Conservation (phyloP, 2,329 filamentous ascomycete genomes). For the Apiospora malaysiana region DNA sequence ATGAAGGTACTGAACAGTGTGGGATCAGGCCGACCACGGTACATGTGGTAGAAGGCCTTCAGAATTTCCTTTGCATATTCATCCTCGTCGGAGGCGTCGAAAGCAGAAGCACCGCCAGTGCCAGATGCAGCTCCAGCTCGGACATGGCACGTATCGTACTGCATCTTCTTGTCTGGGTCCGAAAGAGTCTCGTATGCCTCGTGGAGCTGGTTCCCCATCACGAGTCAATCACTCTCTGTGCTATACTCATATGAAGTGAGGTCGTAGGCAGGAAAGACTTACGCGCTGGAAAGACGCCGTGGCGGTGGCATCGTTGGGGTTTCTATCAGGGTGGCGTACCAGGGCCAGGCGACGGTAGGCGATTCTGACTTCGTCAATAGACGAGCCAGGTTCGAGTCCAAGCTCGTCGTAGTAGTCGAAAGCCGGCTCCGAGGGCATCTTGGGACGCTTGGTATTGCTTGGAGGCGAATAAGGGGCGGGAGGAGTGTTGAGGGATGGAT, state of each 20-base stretch:
- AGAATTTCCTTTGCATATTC: no score
- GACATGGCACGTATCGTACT: not conserved
- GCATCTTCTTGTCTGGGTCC: not conserved
- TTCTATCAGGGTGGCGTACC: not conserved
- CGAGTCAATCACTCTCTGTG: not conserved
- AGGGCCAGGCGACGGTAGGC: not conserved
- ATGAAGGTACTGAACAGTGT: no score
- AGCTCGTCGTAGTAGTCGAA: conserved; percentile 7
- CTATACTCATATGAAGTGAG: not conserved
- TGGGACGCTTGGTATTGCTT: no score
- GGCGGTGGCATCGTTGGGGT: not conserved
- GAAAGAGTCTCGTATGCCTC: not conserved
- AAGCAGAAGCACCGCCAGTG: not conserved
- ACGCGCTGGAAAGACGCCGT: not conserved
- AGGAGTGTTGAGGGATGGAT: no score
- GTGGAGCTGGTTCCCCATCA: not conserved
- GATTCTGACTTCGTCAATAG: not conserved
- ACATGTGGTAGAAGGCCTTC: no score
- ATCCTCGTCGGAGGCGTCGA: no score
- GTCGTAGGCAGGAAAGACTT: not conserved
- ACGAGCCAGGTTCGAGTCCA: not conserved
- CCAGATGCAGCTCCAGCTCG: no score
- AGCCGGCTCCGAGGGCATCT: not conserved
- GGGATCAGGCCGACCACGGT: no score
- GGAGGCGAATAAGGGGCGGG: not conserved